Percentiles rank a stretch among this genome's conserved stretches.
Conservation (phyloP, 2,329 filamentous ascomycete species). For the Epichloe coenophiala region DNA sequence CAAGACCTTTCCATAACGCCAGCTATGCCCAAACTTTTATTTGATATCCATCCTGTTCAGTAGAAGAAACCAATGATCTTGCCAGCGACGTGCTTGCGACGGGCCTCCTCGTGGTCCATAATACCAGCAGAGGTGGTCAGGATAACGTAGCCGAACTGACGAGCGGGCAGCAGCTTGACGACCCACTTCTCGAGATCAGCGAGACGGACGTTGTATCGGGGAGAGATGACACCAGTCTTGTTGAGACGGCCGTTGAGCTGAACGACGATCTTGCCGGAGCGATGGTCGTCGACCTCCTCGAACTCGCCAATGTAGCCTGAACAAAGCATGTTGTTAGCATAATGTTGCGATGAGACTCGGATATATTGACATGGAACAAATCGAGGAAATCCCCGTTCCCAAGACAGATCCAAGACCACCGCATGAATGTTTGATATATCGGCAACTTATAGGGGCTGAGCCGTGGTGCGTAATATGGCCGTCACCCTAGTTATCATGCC, state of each 20-base stretch:
- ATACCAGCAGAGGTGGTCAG: conserved; percentile 98
- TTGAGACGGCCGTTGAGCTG: conserved; percentile 97
- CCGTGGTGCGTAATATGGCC: conserved; percentile 64
- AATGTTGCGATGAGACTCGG: conserved; percentile 90
- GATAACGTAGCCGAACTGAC: conserved; percentile 99
- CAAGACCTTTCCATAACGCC: conserved; percentile 21
- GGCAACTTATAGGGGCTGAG: conserved; percentile 99
- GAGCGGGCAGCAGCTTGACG: conserved; percentile 93
- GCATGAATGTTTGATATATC: conserved; percentile 62
- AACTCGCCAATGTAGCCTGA: conserved; percentile 98
- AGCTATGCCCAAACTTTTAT: conserved; percentile 21
- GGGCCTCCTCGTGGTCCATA: conserved; percentile 99
- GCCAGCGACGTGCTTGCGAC: conserved; percentile 96
- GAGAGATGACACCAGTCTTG: conserved; percentile 98
- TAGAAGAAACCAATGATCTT: conserved; percentile 99
- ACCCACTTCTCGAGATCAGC: conserved; percentile 99
- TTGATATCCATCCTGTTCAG: conserved; percentile 36
- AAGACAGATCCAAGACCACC: conserved; percentile 71
- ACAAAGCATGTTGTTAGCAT: conserved; percentile 33
- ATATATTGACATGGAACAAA: conserved; percentile 35
- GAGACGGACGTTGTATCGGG: conserved; percentile 98
- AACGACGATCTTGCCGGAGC: conserved; percentile 98
- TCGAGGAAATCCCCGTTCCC: background rate
- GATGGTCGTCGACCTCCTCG: conserved; percentile 98
- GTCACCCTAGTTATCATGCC: conserved; percentile 99